Evolutionary conservation across 1,284 basidiomycete genomes (phyloP), one percentile per base, ranked within the genome.

Genomic region (Puccinia polysora): DNA sequence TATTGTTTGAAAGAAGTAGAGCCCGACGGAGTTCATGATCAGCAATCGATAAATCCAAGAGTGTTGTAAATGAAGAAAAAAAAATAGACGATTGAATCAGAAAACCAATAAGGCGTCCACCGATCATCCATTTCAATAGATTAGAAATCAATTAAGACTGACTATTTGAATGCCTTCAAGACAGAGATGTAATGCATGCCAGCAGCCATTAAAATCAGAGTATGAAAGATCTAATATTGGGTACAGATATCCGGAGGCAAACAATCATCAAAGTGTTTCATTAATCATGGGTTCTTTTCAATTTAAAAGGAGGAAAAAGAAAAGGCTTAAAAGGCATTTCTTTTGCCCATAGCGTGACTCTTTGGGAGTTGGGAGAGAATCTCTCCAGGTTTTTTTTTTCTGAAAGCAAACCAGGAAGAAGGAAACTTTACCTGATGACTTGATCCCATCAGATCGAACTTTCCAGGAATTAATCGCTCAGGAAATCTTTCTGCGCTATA

Each of bases 391-490:
- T 1, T 20, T n/a, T n/a, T n/a, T n/a, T n/a, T n/a, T n/a, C n/a
- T 45, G n/a, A 63, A 45, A 28, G 10, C 14, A 10, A 25, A 14
- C 8, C 36, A 2, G 15, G 43, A 8, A 14, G 40, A 34, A 32
- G 10, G 14, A 4, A 43, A 56, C 34, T 30, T 64, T 47, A 72
- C 69, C 80, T 83, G 81, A 82, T 93, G 91, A 36, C 88, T 90
- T 0, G 88, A 84, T 68, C 88, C 85, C 75, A 92, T 84, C 78
- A 85, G 84, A 81, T 95, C 91, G 78, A 92, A 92, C 74, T 81
- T 85, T 64, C 90, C 90, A 0, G 90, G 90, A 10, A 83, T 83
- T 74, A 88, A 83, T 34, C 86, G 82, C 78, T 95, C 91, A 30
- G 92, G 91, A 68, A 93, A 84, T 65, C 90, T 85, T 76, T 87